A percentile compares a stretch with the other conserved stretches of the same genome.
These are phyloP conservation scores for Vinca minor DNA, from an alignment of 257 asterid species.

Conservation along the genomic window DNA sequence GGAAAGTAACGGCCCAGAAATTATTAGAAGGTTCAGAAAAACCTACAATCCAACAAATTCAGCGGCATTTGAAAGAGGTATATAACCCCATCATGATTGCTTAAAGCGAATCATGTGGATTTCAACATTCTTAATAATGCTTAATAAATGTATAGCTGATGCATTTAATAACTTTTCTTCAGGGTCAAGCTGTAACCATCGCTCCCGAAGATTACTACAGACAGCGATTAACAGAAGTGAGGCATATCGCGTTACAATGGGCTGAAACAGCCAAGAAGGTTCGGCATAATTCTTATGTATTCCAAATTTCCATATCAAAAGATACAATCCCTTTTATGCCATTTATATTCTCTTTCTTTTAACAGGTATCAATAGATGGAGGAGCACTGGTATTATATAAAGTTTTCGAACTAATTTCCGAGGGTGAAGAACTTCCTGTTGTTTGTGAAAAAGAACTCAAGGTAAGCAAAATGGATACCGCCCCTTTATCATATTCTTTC, in stretches of 20 bases:
- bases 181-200: conserved; percentile 61
- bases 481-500: background rate
- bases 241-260: conserved; percentile 63
- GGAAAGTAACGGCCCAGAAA: conserved; percentile 66
- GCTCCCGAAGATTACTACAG: conserved; percentile 57
- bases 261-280: conserved; percentile 76
- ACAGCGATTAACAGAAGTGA: conserved; percentile 37
- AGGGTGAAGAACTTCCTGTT: conserved; percentile 65
- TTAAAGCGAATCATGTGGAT: too few relatives aligned
- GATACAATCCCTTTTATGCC: background rate
- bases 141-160: too few relatives aligned
- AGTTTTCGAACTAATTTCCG: conserved; percentile 61
- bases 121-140: background rate
- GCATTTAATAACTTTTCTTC: too few relatives aligned
- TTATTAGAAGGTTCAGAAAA: conserved; percentile 49
- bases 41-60: conserved; percentile 70
- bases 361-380: conserved; percentile 79
- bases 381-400: conserved; percentile 59
- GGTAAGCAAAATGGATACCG: conserved; percentile 27
- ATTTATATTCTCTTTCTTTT: conserved; percentile 8
- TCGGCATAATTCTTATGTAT: conserved; percentile 6
- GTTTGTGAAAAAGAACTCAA: conserved; percentile 60
- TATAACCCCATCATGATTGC: too few relatives aligned
- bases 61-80: conserved; percentile 71
- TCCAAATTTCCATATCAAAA: background rate